Percentiles rank a stretch among this genome's conserved stretches.
phyloP scores from a whole-genome alignment of 2,329 filamentous ascomycete genomes.

The Pseudogymnoascus sp. region DNA sequence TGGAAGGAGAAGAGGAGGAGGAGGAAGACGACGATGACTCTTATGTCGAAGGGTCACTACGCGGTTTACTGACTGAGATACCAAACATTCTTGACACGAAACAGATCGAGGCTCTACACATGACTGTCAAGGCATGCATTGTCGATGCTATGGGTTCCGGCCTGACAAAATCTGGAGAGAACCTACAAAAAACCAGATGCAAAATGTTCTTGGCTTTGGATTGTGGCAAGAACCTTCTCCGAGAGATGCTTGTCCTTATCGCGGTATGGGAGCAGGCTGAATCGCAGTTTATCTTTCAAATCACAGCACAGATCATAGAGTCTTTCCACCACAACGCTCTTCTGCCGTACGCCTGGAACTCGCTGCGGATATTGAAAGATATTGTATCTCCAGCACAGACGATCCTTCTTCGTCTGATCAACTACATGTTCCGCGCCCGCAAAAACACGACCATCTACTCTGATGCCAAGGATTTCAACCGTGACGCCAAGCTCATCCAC shows the following conservation, averaged over 20 bases:
- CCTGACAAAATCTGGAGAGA: constrained; percentile 60
- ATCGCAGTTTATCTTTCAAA: constrained; percentile 89
- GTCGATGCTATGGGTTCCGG: constrained; percentile 72
- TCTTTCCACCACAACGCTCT: constrained; percentile 83
- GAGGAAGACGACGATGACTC: constrained; percentile 69
- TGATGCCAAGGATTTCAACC: constrained; percentile 46
- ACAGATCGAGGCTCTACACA: constrained; percentile 91
- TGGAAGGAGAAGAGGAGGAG: constrained; percentile 55
- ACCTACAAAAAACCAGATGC: constrained; percentile 83
- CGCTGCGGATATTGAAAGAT: constrained; percentile 85
- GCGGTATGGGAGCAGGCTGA: constrained; percentile 95
- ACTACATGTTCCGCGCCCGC: constrained; percentile 71
- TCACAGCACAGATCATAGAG: constrained; percentile 93
- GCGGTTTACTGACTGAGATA: constrained; percentile 84
- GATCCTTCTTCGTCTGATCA: constrained; percentile 82
- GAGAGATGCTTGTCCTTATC: constrained; percentile 91
- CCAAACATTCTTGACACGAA: constrained; percentile 90
- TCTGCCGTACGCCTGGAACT: constrained; percentile 86
- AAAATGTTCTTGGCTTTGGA: constrained; percentile 85
- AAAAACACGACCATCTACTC: constrained; percentile 36
- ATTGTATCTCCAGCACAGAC: constrained; percentile 94
- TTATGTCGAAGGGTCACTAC: constrained; percentile 70
- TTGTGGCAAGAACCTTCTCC: constrained; percentile 79
- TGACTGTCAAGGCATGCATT: constrained; percentile 95
- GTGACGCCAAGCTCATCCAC: constrained; percentile 61